These are phyloP conservation scores for Agrocybe chaxingu DNA, from an alignment of 768 basidiomycete genomes.

Conservation along the genomic window DNA sequence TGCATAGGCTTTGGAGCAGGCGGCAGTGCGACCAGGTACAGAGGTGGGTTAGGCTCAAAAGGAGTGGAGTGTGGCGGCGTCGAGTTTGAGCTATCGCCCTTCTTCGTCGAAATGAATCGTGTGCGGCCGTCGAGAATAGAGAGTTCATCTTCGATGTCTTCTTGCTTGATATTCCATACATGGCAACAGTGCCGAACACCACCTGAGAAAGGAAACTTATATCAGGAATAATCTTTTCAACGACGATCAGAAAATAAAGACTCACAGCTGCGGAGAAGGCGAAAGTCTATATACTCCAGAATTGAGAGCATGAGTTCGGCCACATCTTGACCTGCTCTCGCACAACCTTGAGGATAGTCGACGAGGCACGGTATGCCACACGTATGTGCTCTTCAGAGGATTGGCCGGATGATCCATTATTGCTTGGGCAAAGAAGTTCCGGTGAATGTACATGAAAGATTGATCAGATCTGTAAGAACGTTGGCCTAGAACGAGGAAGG, in stretches of 20 bases:
- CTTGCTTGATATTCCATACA: constrained; percentile 54
- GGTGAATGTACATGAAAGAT: constrained; percentile 69
- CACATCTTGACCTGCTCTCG: constrained; percentile 42
- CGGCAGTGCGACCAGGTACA: neutral
- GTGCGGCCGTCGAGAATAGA: constrained; percentile 69
- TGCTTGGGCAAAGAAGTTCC: constrained; percentile 69
- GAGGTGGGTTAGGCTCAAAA: constrained; percentile 15
- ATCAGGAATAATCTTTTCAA: neutral
- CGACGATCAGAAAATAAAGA: neutral
- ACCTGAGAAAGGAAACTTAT: constrained; percentile 37
- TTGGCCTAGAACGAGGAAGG: constrained; percentile 60
- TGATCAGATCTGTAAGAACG: constrained; percentile 79
- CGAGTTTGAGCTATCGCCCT: constrained; percentile 15
- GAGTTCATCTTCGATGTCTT: constrained; percentile 61
- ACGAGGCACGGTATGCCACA: constrained; percentile 56
- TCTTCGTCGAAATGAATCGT: constrained; percentile 52
- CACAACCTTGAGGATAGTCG: constrained; percentile 51
- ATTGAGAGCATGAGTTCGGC: constrained; percentile 48
- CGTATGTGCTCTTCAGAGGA: constrained; percentile 63
- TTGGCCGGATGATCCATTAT: constrained; percentile 65
- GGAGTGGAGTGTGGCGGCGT: constrained; percentile 7
- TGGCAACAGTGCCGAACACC: constrained; percentile 78
- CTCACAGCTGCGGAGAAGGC: constrained; percentile 53
- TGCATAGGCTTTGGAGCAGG: neutral
- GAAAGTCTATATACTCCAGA: constrained; percentile 64